Conservation (phyloP, 2,329 filamentous ascomycete species). For the Penicillium sp. region DNA sequence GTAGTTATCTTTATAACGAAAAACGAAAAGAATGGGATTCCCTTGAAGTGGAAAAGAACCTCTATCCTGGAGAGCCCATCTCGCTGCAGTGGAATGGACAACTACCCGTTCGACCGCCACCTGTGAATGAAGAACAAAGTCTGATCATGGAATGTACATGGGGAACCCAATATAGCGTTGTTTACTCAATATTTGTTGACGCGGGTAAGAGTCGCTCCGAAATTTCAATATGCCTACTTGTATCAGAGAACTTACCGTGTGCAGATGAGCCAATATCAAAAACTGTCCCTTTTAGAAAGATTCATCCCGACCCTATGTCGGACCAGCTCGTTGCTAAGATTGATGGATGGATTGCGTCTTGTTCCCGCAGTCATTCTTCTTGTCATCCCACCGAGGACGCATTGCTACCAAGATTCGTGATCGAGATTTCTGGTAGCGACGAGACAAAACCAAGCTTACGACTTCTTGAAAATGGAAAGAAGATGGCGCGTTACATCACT, state of each 20-base stretch:
- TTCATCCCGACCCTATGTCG: background rate
- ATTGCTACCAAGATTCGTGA: background rate
- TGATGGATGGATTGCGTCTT: background rate
- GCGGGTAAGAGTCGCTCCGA: background rate
- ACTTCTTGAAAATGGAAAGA: background rate
- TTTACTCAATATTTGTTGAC: background rate
- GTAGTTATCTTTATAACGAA: background rate
- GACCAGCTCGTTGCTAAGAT: background rate
- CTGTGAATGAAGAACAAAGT: background rate
- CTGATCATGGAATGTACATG: background rate
- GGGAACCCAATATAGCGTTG: background rate
- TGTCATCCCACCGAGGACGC: background rate
- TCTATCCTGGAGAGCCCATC: background rate
- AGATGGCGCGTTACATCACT: background rate
- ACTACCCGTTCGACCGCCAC: background rate
- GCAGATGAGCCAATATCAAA: background rate
- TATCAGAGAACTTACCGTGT: background rate
- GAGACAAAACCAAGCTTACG: background rate
- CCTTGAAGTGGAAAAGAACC: background rate
- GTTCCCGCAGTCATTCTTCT: background rate
- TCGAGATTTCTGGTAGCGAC: background rate
- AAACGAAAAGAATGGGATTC: background rate
- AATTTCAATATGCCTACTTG: background rate
- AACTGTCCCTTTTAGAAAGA: background rate
- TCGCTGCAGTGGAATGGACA: background rate